Percentiles rank a stretch among this genome's conserved stretches.
Evolutionary conservation across 2,329 filamentous ascomycete species (phyloP).

Genomic region (Talaromyces sp.): DNA sequence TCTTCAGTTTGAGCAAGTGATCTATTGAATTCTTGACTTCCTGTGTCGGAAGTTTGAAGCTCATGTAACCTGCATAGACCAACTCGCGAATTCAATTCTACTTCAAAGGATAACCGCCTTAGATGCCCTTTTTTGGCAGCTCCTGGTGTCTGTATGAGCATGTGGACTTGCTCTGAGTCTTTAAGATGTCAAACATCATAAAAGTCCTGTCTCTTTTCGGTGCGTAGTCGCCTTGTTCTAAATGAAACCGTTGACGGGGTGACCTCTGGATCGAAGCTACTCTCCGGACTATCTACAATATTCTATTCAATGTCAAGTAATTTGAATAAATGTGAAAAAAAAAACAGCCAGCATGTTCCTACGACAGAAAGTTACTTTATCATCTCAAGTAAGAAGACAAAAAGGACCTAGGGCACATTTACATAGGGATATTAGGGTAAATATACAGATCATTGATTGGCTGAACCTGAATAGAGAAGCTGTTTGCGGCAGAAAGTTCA

Average conservation of each 20-base stretch:
- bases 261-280: not conserved
- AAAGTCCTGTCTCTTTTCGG: not conserved
- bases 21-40: not conserved
- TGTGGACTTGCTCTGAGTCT: no score
- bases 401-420: not conserved
- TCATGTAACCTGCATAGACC: conserved; percentile 1
- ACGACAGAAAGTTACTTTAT: not conserved
- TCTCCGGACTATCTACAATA: not conserved
- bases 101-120: not conserved
- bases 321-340: no score
- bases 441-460: conserved; percentile 1
- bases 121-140: no score
- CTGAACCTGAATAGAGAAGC: not conserved
- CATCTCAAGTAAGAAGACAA: not conserved
- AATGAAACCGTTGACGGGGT: not conserved
- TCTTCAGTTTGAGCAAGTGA: not conserved
- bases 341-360: not conserved
- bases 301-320: not conserved
- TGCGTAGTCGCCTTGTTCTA: not conserved
- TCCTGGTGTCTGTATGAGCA: no score
- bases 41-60: not conserved
- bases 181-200: not conserved
- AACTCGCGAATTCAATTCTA: not conserved
- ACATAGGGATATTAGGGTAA: not conserved
- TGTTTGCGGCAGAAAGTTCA: conserved; percentile 10